Base-by-base conservation (phyloP, 257 asterid genomes). In the Paraleonurus japonicus region DNA sequence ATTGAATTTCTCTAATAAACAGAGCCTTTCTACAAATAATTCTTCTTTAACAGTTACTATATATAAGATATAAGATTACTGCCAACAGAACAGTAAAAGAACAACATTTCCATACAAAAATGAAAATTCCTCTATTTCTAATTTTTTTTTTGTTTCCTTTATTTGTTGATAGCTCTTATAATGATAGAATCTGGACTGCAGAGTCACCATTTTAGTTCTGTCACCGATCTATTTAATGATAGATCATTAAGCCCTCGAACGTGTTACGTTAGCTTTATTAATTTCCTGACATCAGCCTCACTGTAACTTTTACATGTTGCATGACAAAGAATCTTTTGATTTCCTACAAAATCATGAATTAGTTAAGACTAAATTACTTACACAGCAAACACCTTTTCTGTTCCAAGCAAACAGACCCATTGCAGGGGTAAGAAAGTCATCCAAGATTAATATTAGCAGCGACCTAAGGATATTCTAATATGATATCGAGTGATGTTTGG, bases 211-310 rank as follows among this genome's bases (percentile, higher is more conserved):
- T 57, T 57, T 39, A n/a, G 0, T 57, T 60, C 35, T 61, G 20
- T 61, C 28, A 2, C 59, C 6, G 4, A 16, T 41, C 8, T 53
- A 2, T 53, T 17, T 6, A 45, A 27, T 3, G 32, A 58, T 16
- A 70, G 59, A 58, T 37, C 59, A 70, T 26, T 4, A 43, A 55
- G 53, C 48, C 73, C 11, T 26, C 15, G 16, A 19, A 70, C 39
- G 35, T 2, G 30, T 41, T 7, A 5, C 47, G 12, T 16, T 59
- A 37, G 67, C 23, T 19, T 48, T 19, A 59, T 59, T 59, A 59
- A 4, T 27, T n/a, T 59, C 41, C 19, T n/a, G 0, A 32, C 43
- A 53, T 53, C 2, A 17, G 27, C 28, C 15, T 17, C 27, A 9
- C 20, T 4, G 1, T 5, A 27, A 27, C 65, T 24, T 59, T 13